These are phyloP conservation scores for Rhynchospora tenuis DNA, from an alignment of 176 grass and related monocot genomes.

Conservation along the genomic window DNA sequence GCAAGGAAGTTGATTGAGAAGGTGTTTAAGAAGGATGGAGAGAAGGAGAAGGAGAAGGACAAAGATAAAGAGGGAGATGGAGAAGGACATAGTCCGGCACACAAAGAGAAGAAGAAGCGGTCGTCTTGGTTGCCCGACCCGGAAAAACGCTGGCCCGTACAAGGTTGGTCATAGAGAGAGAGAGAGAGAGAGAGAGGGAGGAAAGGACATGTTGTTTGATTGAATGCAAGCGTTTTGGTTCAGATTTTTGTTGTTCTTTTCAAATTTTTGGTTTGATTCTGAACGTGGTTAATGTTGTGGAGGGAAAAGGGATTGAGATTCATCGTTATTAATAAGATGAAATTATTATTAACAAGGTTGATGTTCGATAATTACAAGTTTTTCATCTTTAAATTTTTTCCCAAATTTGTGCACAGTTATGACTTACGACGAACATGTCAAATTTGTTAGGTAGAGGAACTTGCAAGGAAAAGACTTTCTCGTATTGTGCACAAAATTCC, in stretches of 20 bases:
- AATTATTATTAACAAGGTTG: background rate
- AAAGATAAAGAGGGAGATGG: background rate
- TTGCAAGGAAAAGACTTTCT: background rate
- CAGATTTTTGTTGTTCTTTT: background rate
- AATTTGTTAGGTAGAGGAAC: background rate
- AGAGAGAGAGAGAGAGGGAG: background rate
- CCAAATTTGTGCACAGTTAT: background rate
- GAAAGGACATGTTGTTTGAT: background rate
- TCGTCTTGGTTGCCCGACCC: conserved; percentile 80
- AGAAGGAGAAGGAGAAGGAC: conserved; percentile 12
- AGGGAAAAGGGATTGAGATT: background rate
- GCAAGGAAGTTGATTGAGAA: conserved; percentile 63
- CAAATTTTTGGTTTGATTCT: conserved; percentile 4
- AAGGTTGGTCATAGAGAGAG: conserved; percentile 46
- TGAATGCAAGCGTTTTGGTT: conserved; percentile 16
- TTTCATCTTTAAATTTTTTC: background rate
- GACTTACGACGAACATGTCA: background rate
- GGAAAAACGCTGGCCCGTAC: conserved; percentile 61
- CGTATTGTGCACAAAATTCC: background rate
- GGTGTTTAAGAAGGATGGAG: conserved; percentile 39
- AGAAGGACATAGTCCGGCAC: background rate
- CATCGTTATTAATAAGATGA: background rate
- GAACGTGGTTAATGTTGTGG: background rate
- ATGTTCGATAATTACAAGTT: background rate
- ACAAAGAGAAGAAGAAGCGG: conserved; percentile 40